Evolutionary conservation across 2,329 filamentous ascomycete genomes (phyloP).

Genomic region (Metarhizium robertsii): DNA sequence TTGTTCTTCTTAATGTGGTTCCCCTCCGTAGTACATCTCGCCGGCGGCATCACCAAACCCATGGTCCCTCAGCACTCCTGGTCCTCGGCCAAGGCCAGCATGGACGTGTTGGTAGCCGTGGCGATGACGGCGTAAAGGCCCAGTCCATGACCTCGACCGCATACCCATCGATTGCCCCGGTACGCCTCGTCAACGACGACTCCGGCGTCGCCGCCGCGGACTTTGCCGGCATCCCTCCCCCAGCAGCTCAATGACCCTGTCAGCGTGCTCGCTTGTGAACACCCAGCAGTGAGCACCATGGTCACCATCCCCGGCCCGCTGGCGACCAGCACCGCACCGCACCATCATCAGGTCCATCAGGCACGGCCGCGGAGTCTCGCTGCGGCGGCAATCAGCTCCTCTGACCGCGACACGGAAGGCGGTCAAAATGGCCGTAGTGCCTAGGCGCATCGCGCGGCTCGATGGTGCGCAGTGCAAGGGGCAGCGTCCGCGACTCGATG

Average conservation of each 20-base stretch:
- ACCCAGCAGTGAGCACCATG: no score
- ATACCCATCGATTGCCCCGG: constrained; percentile 13
- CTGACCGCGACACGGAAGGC: constrained; percentile 9
- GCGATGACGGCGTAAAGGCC: constrained; percentile 16
- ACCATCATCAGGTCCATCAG: constrained; percentile 10
- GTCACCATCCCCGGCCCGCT: constrained; percentile 11
- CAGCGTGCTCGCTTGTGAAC: neutral
- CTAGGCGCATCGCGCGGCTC: constrained; percentile 11
- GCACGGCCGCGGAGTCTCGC: constrained; percentile 16
- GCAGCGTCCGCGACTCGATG: constrained; percentile 13
- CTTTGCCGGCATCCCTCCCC: constrained; percentile 8
- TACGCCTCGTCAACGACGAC: constrained; percentile 16
- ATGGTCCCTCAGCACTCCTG: constrained; percentile 10
- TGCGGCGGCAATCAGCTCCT: constrained; percentile 10
- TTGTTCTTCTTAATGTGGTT: neutral
- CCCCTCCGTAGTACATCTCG: constrained; percentile 17
- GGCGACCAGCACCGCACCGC: constrained; percentile 2
- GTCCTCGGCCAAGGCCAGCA: constrained; percentile 13
- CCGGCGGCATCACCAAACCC: constrained; percentile 9
- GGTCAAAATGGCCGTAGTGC: constrained; percentile 16
- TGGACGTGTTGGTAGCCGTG: constrained; percentile 13
- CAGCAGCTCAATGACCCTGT: constrained; percentile 15
- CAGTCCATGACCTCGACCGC: constrained; percentile 18
- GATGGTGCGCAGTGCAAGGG: constrained; percentile 17
- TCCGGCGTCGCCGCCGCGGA: constrained; percentile 18